A percentile compares a stretch with the other conserved stretches of the same genome.
Conservation (phyloP, 257 asterid species). For the Penstemon eatonii region DNA sequence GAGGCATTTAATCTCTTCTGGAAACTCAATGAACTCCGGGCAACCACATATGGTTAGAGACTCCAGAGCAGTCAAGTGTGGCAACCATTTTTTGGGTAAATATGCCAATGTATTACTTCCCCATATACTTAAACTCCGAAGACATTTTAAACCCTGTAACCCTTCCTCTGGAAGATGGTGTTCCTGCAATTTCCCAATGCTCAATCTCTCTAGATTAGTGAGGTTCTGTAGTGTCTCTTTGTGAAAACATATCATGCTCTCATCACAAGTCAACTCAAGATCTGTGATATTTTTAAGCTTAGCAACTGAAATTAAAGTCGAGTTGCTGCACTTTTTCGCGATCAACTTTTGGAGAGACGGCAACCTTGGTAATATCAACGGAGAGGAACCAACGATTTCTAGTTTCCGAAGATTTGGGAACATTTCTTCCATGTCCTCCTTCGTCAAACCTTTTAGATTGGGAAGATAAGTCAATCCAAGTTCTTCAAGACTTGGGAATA, state of each 20-base stretch:
- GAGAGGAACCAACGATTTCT: not conserved
- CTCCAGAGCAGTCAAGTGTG: conserved; percentile 16
- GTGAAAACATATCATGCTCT: conserved; percentile 11
- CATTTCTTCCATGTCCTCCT: not conserved
- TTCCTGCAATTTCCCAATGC: not conserved
- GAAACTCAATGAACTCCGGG: not conserved
- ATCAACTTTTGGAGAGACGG: not conserved
- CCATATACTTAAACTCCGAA: not conserved
- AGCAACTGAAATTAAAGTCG: conserved; percentile 1
- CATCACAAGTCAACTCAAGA: not conserved
- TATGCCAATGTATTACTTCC: conserved; percentile 9
- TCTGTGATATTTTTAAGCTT: conserved; percentile 7
- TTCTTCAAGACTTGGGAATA: conserved; percentile 1
- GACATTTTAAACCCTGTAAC: not conserved
- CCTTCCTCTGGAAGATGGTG: not conserved
- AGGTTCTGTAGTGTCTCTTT: conserved; percentile 8
- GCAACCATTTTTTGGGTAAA: conserved; percentile 10
- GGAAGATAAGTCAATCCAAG: not conserved
- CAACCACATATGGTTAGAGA: conserved; percentile 5
- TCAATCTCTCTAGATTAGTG: conserved; percentile 11
- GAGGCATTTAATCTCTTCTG: conserved; percentile 14
- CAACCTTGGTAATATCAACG: not conserved
- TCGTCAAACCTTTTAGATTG: conserved; percentile 17
- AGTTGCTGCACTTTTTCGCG: not conserved
- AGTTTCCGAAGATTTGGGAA: not conserved